Conservation (phyloP, 2,329 filamentous ascomycete genomes). For the Epichloe bromicola region DNA sequence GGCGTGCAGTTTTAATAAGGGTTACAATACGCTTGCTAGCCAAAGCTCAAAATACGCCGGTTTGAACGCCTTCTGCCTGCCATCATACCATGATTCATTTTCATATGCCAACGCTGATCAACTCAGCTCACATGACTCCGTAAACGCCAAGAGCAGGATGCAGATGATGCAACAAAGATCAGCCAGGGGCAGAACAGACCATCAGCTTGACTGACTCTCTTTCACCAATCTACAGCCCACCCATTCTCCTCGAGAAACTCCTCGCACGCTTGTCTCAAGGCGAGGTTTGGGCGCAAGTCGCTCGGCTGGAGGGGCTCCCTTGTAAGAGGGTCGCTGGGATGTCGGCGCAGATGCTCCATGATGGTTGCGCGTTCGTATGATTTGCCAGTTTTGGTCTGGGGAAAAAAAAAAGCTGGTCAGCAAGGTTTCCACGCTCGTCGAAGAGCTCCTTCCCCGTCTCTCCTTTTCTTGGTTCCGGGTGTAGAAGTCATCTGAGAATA, state of each 20-base stretch:
- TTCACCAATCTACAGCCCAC: conserved; percentile 81
- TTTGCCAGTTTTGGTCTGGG: conserved; percentile 66
- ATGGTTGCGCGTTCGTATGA: conserved; percentile 83
- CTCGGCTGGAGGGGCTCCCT: conserved; percentile 54
- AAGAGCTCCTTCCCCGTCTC: background rate
- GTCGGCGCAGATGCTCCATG: conserved; percentile 68
- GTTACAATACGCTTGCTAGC: background rate
- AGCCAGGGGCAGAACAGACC: too few relatives aligned
- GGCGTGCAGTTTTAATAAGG: background rate
- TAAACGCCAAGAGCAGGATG: background rate
- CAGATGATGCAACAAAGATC: background rate
- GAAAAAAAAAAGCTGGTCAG: background rate
- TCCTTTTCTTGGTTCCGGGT: too few relatives aligned
- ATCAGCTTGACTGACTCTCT: too few relatives aligned
- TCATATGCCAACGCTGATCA: background rate
- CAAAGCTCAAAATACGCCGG: background rate
- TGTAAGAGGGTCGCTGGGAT: conserved; percentile 70
- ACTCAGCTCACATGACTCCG: background rate
- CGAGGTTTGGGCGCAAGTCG: conserved; percentile 72
- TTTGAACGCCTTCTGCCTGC: background rate
- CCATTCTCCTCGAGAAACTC: conserved; percentile 79
- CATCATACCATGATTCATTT: background rate
- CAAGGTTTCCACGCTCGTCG: background rate
- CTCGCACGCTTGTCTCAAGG: conserved; percentile 66
- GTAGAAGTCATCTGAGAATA: too few relatives aligned